Conservation (phyloP, 805 yeast species). For the Phaffomyces thermotolerans region DNA sequence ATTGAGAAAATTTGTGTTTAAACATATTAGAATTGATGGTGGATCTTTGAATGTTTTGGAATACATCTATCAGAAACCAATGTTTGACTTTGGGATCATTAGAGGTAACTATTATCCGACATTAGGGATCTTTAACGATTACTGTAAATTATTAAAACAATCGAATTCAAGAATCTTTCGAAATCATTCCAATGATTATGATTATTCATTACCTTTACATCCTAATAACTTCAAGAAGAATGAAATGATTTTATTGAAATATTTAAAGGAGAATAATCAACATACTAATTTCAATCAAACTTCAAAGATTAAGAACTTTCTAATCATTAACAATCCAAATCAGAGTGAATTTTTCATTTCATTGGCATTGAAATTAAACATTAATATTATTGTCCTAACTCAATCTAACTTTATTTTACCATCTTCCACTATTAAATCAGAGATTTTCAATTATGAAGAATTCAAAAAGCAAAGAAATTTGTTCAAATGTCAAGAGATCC, state of each 20-base stretch:
- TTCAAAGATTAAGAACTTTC: constrained; percentile 11
- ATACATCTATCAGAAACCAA: constrained; percentile 1
- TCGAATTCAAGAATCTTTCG: constrained; percentile 11
- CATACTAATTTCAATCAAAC: neutral
- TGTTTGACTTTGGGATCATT: constrained; percentile 17
- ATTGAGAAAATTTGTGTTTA: constrained; percentile 3
- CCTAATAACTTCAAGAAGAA: constrained; percentile 5
- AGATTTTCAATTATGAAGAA: constrained; percentile 7
- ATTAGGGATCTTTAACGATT: constrained; percentile 10
- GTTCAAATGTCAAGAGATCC: constrained; percentile 8
- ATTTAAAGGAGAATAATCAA: constrained; percentile 10
- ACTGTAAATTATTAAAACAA: constrained; percentile 5
- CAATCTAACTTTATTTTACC: constrained; percentile 10
- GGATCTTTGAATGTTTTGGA: constrained; percentile 6
- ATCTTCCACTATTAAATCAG: constrained; percentile 13
- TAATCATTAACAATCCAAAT: constrained; percentile 17
- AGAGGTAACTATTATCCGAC: constrained; percentile 17
- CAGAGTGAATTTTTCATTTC: constrained; percentile 18
- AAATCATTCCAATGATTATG: constrained; percentile 6
- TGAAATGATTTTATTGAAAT: constrained; percentile 6
- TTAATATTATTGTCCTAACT: constrained; percentile 16
- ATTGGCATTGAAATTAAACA: constrained; percentile 13
- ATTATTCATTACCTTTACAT: constrained; percentile 12
- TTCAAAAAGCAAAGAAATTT: constrained; percentile 8
- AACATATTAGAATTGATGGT: constrained; percentile 7